Base-by-base conservation (phyloP, 108 stramenopile species). In the Pseudonitzschia pungens region DNA sequence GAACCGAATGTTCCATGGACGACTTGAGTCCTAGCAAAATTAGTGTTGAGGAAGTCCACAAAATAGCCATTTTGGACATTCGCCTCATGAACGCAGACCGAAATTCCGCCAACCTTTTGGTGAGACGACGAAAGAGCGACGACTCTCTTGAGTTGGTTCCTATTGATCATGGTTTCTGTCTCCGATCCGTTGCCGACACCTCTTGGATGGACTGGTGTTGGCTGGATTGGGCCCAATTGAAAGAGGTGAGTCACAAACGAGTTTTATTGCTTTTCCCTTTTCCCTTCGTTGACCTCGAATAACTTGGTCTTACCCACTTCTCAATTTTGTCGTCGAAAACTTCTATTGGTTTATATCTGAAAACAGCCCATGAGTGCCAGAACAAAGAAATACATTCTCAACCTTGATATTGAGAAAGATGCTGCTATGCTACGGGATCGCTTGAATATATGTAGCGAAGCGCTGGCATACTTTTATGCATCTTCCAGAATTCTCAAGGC, bases 131-230 rank as follows among this genome's bases (percentile, higher is more conserved):
- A 71, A 80, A 78, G 16, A 58, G 29, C 26, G 87, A 91, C 57
- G 84, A 91, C 60, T 75, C 83, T 22, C 82, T 95, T 50, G 84
- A 90, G 57, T 84, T 99, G 27, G 80, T 97, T 15, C 98, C 98
- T 20, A 99, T 99, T 76, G 98, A 99, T 86, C 98, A 99, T 76
- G 98, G 98, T 12, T 97, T 94, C 50, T 96, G 95, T 76, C 85
- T 99, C 4, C 85, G 97, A n/a, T 86, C 92, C 57, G 81, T 83
- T 29, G 82, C 92, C 9, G 95, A 96, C 73, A 95, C 98, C n/a
- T 95, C 89, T 7, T 97, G 97, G 96, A 97, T 95, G 81, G 97
- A 99, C 80, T 97, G 96, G 97, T 96, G 96, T 62, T 99, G 98
- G 98, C 80, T 99, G 29, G 96, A 98, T 73, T 99, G 96, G 96